Percentiles rank a stretch among this genome's conserved stretches.
Conservation (phyloP, 2,329 filamentous ascomycete genomes). For the Colletotrichum caudatum region DNA sequence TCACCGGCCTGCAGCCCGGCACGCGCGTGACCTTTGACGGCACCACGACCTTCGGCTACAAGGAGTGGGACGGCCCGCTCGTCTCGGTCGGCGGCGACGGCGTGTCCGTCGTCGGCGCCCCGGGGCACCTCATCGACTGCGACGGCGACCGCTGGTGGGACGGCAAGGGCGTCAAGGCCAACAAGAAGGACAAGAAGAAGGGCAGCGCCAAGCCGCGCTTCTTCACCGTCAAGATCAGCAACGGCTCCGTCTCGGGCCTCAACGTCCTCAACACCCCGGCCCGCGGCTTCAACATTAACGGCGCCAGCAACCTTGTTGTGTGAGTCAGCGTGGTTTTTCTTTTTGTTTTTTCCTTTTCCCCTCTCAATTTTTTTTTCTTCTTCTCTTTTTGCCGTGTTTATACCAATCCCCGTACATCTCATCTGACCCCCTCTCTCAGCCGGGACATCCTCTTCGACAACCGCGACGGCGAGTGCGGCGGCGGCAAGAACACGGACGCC, state of each 20-base stretch:
- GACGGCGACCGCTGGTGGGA: slow-evolving; percentile 73
- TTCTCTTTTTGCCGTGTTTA: too few species aligned
- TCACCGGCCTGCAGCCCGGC: slow-evolving; percentile 63
- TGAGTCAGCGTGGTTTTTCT: slow-evolving; percentile 2
- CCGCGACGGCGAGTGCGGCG: slow-evolving; percentile 52
- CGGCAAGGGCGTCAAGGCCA: slow-evolving; percentile 68
- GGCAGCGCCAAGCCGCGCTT: slow-evolving; percentile 46
- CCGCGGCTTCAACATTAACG: slow-evolving; percentile 57
- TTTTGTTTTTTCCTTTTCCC: too few species aligned
- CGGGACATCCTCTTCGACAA: slow-evolving; percentile 55
- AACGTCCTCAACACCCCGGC: slow-evolving; percentile 58
- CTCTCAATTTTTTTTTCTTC: too few species aligned
- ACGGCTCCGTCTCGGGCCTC: slow-evolving; percentile 53
- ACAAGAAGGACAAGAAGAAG: slow-evolving; percentile 71
- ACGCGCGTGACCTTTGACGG: slow-evolving; percentile 70
- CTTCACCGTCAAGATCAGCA: slow-evolving; percentile 61
- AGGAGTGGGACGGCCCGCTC: slow-evolving; percentile 74
- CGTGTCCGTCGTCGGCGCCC: slow-evolving; percentile 65
- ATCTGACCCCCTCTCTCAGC: slow-evolving; percentile 39
- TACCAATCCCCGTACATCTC: too few species aligned
- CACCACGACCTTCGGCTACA: slow-evolving; percentile 74
- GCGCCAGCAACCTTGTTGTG: slow-evolving; percentile 54
- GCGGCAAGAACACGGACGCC: slow-evolving; percentile 68
- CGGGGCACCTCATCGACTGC: slow-evolving; percentile 66
- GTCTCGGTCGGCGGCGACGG: slow-evolving; percentile 69